Conservation (phyloP, 2,329 filamentous ascomycete species). For the Xenosphaeropsis pyriputrescens region DNA sequence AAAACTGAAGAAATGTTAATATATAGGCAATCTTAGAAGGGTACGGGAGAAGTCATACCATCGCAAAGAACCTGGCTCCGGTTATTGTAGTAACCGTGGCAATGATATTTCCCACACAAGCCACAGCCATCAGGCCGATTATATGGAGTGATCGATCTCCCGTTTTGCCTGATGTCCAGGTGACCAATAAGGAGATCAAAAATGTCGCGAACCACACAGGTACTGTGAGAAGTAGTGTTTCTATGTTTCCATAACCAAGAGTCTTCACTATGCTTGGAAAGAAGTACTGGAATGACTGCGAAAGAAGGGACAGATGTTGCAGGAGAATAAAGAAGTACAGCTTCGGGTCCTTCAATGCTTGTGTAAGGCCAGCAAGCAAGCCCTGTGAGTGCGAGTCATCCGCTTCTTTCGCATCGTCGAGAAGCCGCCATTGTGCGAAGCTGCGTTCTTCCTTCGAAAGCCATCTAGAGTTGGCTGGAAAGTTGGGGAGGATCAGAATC, state of each 20-base stretch:
- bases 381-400: not conserved
- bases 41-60: conserved; percentile 16
- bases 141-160: conserved; percentile 43
- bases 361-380: not conserved
- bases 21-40: not conserved
- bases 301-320: not conserved
- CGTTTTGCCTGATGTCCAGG: conserved; percentile 35
- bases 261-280: conserved; percentile 12
- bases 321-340: conserved; percentile 1
- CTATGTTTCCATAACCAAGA: conserved; percentile 5
- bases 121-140: conserved; percentile 32
- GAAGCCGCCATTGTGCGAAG: conserved; percentile 1
- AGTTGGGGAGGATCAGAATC: conserved; percentile 29
- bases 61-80: conserved; percentile 42
- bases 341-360: conserved; percentile 1
- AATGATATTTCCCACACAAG: conserved; percentile 38
- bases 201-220: conserved; percentile 43
- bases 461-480: conserved; percentile 18
- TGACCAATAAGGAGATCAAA: conserved; percentile 35
- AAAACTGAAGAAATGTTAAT: conserved; percentile 1
- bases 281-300: conserved; percentile 6
- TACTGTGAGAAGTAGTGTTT: conserved; percentile 15
- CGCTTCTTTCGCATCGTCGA: conserved; percentile 1
- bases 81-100: conserved; percentile 32
- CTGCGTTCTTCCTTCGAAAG: conserved; percentile 1